Conservation (phyloP, 352 stramenopile species). For the Halophytophthora polymorphica region DNA sequence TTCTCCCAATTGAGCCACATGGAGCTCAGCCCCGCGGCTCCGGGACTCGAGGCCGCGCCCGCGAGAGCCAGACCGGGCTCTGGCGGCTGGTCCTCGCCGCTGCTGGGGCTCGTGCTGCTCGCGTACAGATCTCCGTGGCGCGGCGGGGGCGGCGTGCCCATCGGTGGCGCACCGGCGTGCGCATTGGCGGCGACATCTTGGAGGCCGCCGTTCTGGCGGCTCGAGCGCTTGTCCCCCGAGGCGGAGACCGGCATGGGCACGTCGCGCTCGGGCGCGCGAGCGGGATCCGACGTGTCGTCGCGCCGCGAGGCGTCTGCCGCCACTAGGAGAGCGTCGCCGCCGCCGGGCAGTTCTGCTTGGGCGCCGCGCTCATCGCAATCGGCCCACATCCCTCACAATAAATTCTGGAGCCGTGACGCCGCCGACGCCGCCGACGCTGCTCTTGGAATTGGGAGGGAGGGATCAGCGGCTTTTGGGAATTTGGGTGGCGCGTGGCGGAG, state of each 20-base stretch:
- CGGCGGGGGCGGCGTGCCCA: conserved; percentile 1
- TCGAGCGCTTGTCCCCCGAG: background rate
- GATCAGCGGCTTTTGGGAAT: too few species aligned
- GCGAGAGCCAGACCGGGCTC: background rate
- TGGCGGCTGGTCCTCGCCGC: conserved; percentile 18
- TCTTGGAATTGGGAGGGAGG: too few species aligned
- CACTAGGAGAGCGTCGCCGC: too few species aligned
- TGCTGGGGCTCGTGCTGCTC: conserved; percentile 24
- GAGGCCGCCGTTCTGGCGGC: background rate
- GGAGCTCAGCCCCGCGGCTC: conserved; percentile 13
- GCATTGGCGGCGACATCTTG: background rate
- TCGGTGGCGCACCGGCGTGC: background rate
- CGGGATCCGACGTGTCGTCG: background rate
- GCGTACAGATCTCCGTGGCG: conserved; percentile 1
- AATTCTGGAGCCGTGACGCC: background rate
- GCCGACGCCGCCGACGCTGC: too few species aligned
- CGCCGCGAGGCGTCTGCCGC: background rate
- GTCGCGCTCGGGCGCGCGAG: conserved; percentile 3
- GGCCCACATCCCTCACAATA: too few species aligned
- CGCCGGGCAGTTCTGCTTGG: background rate
- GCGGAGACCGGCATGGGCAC: conserved; percentile 1
- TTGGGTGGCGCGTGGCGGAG: too few species aligned
- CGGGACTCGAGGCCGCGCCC: background rate
- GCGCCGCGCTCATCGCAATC: too few species aligned
- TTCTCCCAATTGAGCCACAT: conserved; percentile 50